phyloP scores from a whole-genome alignment of 176 grass and related monocot species.

The Secale cereale region DNA sequence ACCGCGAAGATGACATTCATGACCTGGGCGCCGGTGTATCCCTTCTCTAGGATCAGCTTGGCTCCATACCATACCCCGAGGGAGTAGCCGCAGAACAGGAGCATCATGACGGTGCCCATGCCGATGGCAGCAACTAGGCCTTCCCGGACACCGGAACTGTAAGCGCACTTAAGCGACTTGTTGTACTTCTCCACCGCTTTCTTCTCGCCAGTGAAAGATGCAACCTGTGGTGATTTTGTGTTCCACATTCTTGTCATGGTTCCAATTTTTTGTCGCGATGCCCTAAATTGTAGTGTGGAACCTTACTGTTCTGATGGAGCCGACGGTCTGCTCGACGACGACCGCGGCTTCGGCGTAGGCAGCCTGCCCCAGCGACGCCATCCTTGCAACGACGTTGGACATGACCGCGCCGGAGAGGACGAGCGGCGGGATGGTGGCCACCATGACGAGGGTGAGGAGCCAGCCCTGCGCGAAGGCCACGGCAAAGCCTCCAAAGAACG shows the following conservation, averaged over 20 bases:
- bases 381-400: constrained; percentile 81
- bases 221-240: constrained; percentile 45
- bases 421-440: constrained; percentile 82
- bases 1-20: constrained; percentile 99
- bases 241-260: not conserved
- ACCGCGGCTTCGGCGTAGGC: constrained; percentile 78
- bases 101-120: constrained; percentile 85
- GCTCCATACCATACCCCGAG: constrained; percentile 96
- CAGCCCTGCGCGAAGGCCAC: constrained; percentile 91
- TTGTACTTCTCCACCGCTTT: constrained; percentile 78
- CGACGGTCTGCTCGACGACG: constrained; percentile 89
- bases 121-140: constrained; percentile 80
- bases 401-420: constrained; percentile 75
- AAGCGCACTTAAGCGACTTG: constrained; percentile 70
- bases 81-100: constrained; percentile 95
- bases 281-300: not conserved
- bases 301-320: constrained; percentile 89
- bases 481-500: constrained; percentile 86
- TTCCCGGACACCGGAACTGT: constrained; percentile 78
- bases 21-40: constrained; percentile 84
- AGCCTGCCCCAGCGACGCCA: constrained; percentile 91
- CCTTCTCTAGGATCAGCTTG: constrained; percentile 81
- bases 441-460: constrained; percentile 90
- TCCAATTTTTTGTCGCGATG: not conserved
- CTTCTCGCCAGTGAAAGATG: constrained; percentile 97